Conservation (phyloP, 805 yeast species). For the Hanseniaspora guilliermondii region DNA sequence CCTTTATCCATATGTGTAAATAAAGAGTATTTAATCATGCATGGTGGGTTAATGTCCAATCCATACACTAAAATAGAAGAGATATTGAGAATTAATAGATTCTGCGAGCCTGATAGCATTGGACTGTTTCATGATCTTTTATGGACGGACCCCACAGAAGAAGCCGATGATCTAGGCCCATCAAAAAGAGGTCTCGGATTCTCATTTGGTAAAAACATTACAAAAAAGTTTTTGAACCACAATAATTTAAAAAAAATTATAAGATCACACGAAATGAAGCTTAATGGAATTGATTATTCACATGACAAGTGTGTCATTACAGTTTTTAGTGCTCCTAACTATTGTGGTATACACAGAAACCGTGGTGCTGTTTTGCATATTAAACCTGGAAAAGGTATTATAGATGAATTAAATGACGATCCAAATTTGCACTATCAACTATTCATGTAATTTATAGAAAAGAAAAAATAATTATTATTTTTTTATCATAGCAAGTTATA, state of each 20-base stretch:
- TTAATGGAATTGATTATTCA: conserved; percentile 78
- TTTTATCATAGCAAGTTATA: background rate
- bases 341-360: conserved; percentile 87
- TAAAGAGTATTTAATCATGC: conserved; percentile 72
- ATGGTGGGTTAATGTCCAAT: conserved; percentile 85
- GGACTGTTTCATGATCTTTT: conserved; percentile 92
- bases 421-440: conserved; percentile 42
- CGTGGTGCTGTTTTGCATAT: conserved; percentile 80
- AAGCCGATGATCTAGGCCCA: conserved; percentile 58
- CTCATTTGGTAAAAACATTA: conserved; percentile 94
- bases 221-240: conserved; percentile 57
- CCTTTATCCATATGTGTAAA: conserved; percentile 81
- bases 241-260: conserved; percentile 70
- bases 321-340: conserved; percentile 96
- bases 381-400: conserved; percentile 27
- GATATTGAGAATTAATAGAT: conserved; percentile 57
- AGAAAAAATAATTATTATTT: background rate
- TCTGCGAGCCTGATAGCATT: conserved; percentile 76
- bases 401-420: conserved; percentile 33
- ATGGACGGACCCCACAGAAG: conserved; percentile 92
- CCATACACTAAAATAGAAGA: conserved; percentile 62
- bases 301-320: conserved; percentile 80
- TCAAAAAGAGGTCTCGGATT: conserved; percentile 91
- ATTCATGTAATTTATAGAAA: conserved; percentile 31
- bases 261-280: conserved; percentile 90